These are phyloP conservation scores for Xylaria sp. DNA, from an alignment of 2,329 filamentous ascomycete genomes.

Conservation along the genomic window DNA sequence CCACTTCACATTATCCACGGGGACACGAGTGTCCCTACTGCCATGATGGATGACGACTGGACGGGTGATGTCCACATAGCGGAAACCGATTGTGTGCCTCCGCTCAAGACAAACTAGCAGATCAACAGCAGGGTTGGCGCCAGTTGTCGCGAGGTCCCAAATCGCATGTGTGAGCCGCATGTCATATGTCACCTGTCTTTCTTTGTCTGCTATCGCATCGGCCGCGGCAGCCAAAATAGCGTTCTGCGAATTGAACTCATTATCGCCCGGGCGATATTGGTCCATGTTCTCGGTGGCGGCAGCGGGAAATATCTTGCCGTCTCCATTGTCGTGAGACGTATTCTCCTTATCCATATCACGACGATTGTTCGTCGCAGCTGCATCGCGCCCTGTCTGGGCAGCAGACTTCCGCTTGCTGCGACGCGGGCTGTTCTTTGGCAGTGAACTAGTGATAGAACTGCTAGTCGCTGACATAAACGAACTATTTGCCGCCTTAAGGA, in stretches of 20 bases:
- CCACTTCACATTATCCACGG: conserved; percentile 94
- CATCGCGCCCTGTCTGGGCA: conserved; percentile 41
- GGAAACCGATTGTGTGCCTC: conserved; percentile 88
- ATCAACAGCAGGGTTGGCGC: conserved; percentile 92
- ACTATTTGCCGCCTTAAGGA: conserved; percentile 92
- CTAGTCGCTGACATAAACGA: conserved; percentile 93
- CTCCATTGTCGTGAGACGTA: conserved; percentile 33
- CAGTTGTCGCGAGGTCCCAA: conserved; percentile 88
- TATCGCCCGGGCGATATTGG: conserved; percentile 42
- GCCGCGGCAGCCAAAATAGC: conserved; percentile 55
- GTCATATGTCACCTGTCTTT: conserved; percentile 78
- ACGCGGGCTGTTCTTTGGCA: conserved; percentile 65
- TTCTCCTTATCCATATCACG: conserved; percentile 57
- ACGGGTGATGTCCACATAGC: conserved; percentile 93
- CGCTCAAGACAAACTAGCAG: conserved; percentile 90
- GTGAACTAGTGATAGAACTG: conserved; percentile 77
- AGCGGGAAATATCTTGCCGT: conserved; percentile 32
- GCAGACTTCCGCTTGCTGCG: conserved; percentile 62
- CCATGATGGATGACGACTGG: conserved; percentile 94
- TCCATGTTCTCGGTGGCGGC: conserved; percentile 53
- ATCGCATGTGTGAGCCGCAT: conserved; percentile 86
- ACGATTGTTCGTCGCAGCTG: conserved; percentile 38
- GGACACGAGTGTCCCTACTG: conserved; percentile 85
- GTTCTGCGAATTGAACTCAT: conserved; percentile 32
- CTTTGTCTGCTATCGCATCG: conserved; percentile 67